Conservation (phyloP, 495 filamentous ascomycete genomes). For the Tuber microsphaerosporum region DNA sequence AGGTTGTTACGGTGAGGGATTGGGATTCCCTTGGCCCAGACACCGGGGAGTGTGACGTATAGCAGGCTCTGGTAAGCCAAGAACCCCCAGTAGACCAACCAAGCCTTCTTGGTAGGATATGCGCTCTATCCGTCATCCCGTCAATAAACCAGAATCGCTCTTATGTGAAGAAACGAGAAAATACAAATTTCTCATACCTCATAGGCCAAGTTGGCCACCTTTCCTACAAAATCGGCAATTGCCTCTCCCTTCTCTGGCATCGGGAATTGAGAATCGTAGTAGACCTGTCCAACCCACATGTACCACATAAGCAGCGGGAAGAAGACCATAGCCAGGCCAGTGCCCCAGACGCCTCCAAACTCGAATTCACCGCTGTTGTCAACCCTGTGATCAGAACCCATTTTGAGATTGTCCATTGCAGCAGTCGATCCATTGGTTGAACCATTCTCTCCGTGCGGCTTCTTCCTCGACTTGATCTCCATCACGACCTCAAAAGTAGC, state of each 20-base stretch:
- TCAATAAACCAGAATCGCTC: background rate
- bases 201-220: slow-evolving; percentile 63
- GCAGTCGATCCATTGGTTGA: slow-evolving; percentile 40
- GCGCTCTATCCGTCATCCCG: slow-evolving; percentile 49
- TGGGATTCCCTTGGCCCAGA: slow-evolving; percentile 76
- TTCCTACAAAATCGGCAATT: slow-evolving; percentile 57
- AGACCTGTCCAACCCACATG: slow-evolving; percentile 94
- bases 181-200: slow-evolving; percentile 41
- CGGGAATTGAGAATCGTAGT: slow-evolving; percentile 79
- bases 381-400: slow-evolving; percentile 65
- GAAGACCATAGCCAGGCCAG: slow-evolving; percentile 75
- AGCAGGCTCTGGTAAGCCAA: slow-evolving; percentile 72
- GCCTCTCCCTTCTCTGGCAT: slow-evolving; percentile 58
- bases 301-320: slow-evolving; percentile 96
- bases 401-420: slow-evolving; percentile 54
- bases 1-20: slow-evolving; percentile 72
- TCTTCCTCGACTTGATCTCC: background rate
- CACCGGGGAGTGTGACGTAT: slow-evolving; percentile 78
- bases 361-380: slow-evolving; percentile 77
- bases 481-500: background rate
- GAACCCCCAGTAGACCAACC: slow-evolving; percentile 89
- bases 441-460: slow-evolving; percentile 41
- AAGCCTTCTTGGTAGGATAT: slow-evolving; percentile 70
- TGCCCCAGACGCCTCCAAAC: slow-evolving; percentile 77
- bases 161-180: background rate